Evolutionary conservation across 805 yeast species (phyloP).

Genomic region (Candida maris): DNA sequence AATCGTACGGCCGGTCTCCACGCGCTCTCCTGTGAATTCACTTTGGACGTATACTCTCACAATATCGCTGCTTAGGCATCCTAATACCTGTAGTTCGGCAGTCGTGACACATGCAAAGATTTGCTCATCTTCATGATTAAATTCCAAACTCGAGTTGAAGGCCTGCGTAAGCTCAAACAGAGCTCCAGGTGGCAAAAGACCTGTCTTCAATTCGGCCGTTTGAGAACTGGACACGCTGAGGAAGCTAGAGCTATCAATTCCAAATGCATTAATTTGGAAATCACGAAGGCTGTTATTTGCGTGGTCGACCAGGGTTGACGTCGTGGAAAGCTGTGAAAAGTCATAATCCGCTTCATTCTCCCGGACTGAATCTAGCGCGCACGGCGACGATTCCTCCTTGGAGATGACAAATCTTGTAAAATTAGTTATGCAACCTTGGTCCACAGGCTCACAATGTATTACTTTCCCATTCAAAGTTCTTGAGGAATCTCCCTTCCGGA

Average conservation of each 20-base stretch:
- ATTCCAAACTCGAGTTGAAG: conserved; percentile 13
- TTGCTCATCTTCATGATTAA: conserved; percentile 41
- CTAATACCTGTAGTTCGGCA: conserved; percentile 50
- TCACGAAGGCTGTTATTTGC: conserved; percentile 3
- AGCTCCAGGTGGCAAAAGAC: conserved; percentile 6
- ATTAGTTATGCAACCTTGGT: conserved; percentile 54
- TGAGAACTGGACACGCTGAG: conserved; percentile 5
- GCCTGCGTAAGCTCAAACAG: conserved; percentile 19
- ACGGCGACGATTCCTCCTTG: conserved; percentile 22
- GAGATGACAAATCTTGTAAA: conserved; percentile 55
- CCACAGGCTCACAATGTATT: conserved; percentile 65
- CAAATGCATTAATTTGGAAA: conserved; percentile 15
- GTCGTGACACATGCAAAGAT: conserved; percentile 45
- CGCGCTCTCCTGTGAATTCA: conserved; percentile 11
- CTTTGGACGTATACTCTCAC: conserved; percentile 33
- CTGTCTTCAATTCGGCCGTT: conserved; percentile 11
- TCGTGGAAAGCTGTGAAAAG: conserved; percentile 8
- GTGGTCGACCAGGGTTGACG: conserved; percentile 10
- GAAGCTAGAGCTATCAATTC: conserved; percentile 13
- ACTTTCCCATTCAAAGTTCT: conserved; percentile 48
- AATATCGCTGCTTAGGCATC: conserved; percentile 67
- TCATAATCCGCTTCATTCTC: conserved; percentile 11
- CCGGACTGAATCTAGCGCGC: conserved; percentile 2
- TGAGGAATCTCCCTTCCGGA: conserved; percentile 42
- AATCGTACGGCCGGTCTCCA: conserved; percentile 12